phyloP scores from a whole-genome alignment of 192 early-diverging fungal species.

The Gorgonomyces haynaldii region DNA sequence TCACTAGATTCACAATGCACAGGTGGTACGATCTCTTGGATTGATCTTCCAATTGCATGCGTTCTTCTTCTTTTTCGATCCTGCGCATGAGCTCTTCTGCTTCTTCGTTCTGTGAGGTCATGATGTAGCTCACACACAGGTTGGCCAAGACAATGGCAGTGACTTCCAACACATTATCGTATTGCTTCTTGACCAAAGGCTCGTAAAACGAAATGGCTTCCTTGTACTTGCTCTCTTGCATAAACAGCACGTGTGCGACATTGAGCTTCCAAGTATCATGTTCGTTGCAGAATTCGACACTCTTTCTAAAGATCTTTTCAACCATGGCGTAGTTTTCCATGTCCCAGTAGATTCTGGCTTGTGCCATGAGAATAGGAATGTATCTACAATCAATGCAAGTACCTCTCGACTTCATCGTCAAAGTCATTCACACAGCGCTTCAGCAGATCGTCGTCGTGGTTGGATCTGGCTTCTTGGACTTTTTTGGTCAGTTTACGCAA shows the following conservation, averaged over 20 bases:
- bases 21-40: conserved; percentile 46
- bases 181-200: conserved; percentile 51
- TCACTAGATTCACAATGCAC: conserved; percentile 55
- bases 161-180: conserved; percentile 48
- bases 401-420: conserved; percentile 46
- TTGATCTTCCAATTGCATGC: conserved; percentile 45
- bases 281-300: conserved; percentile 57
- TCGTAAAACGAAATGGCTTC: conserved; percentile 58
- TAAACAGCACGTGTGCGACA: conserved; percentile 55
- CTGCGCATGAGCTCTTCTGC: conserved; percentile 55
- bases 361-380: conserved; percentile 53
- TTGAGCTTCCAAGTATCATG: conserved; percentile 57
- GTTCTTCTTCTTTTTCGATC: conserved; percentile 57
- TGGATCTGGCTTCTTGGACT: conserved; percentile 46
- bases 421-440: conserved; percentile 46
- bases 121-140: conserved; percentile 53
- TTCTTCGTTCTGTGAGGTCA: conserved; percentile 58
- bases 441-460: conserved; percentile 47
- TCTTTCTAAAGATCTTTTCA: conserved; percentile 52
- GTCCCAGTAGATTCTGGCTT: conserved; percentile 58
- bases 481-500: conserved; percentile 46
- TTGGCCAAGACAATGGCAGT: conserved; percentile 54
- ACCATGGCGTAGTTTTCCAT: conserved; percentile 50
- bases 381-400: conserved; percentile 21
- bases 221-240: conserved; percentile 59